Conservation (phyloP, 352 stramenopile species). For the Phytophthora boehmeriae region DNA sequence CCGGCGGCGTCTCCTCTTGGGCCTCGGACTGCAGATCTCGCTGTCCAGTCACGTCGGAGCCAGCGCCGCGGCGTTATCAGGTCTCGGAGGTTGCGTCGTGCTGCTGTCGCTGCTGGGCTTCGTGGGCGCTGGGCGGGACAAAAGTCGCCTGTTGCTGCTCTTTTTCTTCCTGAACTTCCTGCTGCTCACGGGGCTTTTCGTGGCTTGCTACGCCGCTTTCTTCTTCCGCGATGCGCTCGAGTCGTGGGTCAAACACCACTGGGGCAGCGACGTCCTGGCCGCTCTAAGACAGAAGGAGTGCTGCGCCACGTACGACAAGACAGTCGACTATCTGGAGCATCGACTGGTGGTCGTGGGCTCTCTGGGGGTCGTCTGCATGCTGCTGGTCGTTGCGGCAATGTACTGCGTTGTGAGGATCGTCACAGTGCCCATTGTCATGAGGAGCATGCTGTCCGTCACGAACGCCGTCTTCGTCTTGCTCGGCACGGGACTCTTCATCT, state of each 20-base stretch:
- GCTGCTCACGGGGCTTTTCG: conserved; percentile 63
- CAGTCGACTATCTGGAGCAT: conserved; percentile 52
- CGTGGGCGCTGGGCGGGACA: conserved; percentile 64
- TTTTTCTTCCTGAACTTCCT: conserved; percentile 84
- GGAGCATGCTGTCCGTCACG: conserved; percentile 78
- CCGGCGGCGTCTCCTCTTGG: conserved; percentile 54
- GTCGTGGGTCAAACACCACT: conserved; percentile 83
- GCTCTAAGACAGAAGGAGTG: conserved; percentile 51
- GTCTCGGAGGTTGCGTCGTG: conserved; percentile 49
- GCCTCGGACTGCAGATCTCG: conserved; percentile 59
- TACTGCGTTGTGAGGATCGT: conserved; percentile 87
- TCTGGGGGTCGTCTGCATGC: conserved; percentile 52
- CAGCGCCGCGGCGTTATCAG: conserved; percentile 52
- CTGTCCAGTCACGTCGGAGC: conserved; percentile 51
- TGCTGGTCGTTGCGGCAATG: conserved; percentile 59
- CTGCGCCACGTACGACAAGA: conserved; percentile 61
- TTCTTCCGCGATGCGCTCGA: conserved; percentile 69
- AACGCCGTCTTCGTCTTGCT: conserved; percentile 75
- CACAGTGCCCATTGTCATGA: conserved; percentile 88
- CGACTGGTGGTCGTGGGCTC: conserved; percentile 54
- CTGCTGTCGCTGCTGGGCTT: conserved; percentile 69
- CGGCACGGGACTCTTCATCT: conserved; percentile 59
- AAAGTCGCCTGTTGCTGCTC: conserved; percentile 66
- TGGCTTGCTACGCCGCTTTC: conserved; percentile 67
- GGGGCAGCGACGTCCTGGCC: conserved; percentile 48